Conservation (phyloP, 208 protist genomes). For the Naegleria gruberi region DNA sequence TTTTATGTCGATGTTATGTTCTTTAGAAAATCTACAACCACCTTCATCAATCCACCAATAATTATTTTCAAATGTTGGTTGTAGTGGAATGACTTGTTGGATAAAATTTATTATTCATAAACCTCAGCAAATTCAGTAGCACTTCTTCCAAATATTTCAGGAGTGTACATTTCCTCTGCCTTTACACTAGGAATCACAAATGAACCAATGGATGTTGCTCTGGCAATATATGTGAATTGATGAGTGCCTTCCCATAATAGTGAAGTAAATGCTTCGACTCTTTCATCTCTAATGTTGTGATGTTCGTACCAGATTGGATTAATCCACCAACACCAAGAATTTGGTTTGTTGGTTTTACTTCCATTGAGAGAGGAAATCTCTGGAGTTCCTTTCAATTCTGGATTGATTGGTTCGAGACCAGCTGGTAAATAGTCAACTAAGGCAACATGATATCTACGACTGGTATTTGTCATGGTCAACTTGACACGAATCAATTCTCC, state of each 20-base stretch:
- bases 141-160: conserved; percentile 8
- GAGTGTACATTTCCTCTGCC: conserved; percentile 13
- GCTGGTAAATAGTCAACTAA: background rate
- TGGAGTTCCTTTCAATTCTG: background rate
- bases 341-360: background rate
- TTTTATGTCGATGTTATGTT: no score
- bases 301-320: conserved; percentile 12
- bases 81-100: no score
- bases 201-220: background rate
- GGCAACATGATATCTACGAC: conserved; percentile 3
- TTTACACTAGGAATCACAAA: background rate
- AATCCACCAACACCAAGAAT: background rate
- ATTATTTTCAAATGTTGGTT: no score
- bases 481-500: background rate
- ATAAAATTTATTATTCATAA: no score
- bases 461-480: background rate
- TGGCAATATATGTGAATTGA: background rate
- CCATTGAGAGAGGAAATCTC: background rate
- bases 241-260: background rate
- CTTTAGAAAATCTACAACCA: no score
- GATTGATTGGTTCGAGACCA: background rate
- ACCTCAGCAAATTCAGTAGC: no score
- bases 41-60: no score
- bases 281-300: conserved; percentile 16
- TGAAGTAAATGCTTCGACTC: conserved; percentile 3